phyloP scores from a whole-genome alignment of 2,329 filamentous ascomycete species.

The Elsinoe perseae region DNA sequence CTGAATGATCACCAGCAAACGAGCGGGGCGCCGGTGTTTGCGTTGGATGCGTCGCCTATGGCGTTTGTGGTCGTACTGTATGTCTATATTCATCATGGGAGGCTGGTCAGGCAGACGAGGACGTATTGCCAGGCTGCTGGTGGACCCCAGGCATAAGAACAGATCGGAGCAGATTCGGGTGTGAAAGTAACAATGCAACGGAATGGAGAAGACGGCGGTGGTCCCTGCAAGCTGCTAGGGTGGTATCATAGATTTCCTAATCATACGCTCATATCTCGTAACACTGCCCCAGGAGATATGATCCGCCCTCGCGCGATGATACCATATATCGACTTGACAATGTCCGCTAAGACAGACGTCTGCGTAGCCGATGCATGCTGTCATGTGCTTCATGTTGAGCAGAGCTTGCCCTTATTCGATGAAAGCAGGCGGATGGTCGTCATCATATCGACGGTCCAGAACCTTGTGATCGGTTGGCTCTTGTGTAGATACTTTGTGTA shows the following conservation, averaged over 20 bases:
- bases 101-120: background rate
- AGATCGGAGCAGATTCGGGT: background rate
- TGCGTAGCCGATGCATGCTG: too few species aligned
- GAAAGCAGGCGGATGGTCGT: too few species aligned
- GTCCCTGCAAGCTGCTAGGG: background rate
- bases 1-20: background rate
- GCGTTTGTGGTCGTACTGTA: constrained; percentile 4
- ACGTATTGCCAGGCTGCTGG: background rate
- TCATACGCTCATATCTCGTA: background rate
- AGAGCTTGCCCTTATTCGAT: too few species aligned
- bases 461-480: background rate
- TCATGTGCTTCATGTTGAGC: too few species aligned
- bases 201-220: background rate
- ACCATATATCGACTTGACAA: too few species aligned
- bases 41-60: background rate
- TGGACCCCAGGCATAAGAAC: background rate
- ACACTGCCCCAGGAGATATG: too few species aligned
- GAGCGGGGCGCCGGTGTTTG: background rate
- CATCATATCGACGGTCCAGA: too few species aligned
- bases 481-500: background rate
- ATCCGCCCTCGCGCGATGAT: too few species aligned
- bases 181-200: background rate
- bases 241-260: background rate
- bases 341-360: too few species aligned
- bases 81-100: background rate